phyloP scores from a whole-genome alignment of 805 yeast genomes.

The Pichia occidentalis region DNA sequence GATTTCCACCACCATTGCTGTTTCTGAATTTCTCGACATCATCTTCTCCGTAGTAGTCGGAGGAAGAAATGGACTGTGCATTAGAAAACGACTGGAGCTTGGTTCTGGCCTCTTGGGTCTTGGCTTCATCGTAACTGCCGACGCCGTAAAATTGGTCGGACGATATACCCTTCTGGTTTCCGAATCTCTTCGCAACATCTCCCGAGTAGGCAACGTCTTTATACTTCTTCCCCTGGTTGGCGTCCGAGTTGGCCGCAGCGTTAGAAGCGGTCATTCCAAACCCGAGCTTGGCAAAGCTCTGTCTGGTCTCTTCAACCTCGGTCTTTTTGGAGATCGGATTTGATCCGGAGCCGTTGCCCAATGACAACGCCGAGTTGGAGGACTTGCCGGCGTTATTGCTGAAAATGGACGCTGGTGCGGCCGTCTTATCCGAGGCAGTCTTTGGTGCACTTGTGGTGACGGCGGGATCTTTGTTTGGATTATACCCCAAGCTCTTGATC shows the following conservation, averaged over 20 bases:
- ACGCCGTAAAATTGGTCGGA: slow-evolving; percentile 94
- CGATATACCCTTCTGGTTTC: slow-evolving; percentile 88
- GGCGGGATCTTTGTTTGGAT: slow-evolving; percentile 30
- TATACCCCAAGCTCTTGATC: slow-evolving; percentile 47
- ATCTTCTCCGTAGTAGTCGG: slow-evolving; percentile 84
- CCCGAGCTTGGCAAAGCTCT: slow-evolving; percentile 74
- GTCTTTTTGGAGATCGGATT: slow-evolving; percentile 6
- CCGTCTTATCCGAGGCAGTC: slow-evolving; percentile 18
- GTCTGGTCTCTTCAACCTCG: slow-evolving; percentile 45
- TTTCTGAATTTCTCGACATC: slow-evolving; percentile 26
- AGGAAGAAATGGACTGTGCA: slow-evolving; percentile 86
- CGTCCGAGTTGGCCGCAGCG: slow-evolving; percentile 31
- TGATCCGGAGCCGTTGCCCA: no score
- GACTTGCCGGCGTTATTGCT: neutral
- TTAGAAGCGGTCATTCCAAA: slow-evolving; percentile 79
- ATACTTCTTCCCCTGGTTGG: slow-evolving; percentile 19
- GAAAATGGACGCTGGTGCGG: slow-evolving; percentile 18
- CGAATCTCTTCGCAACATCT: slow-evolving; percentile 69
- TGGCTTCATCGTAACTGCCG: slow-evolving; percentile 70
- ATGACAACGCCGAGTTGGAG: no score
- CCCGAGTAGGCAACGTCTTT: slow-evolving; percentile 55
- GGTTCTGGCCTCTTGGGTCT: slow-evolving; percentile 72
- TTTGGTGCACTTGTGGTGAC: slow-evolving; percentile 13
- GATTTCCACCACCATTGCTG: slow-evolving; percentile 32
- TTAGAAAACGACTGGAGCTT: slow-evolving; percentile 78